phyloP scores from a whole-genome alignment of 2,329 filamentous ascomycete genomes.

The Acrocalymma vagum region DNA sequence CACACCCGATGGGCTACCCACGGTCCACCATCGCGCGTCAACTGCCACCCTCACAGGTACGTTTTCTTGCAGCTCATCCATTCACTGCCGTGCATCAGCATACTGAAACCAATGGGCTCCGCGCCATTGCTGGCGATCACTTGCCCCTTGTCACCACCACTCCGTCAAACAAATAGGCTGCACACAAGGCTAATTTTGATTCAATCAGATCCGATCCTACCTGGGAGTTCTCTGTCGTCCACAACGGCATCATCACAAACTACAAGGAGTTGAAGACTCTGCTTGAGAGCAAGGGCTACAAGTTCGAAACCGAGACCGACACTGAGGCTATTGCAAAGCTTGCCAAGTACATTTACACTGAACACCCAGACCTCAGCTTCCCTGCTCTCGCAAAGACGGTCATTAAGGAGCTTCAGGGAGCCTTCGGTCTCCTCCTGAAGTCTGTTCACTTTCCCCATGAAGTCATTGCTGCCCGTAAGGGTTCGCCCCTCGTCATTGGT shows the following conservation, averaged over 20 bases:
- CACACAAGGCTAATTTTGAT: slow-evolving; percentile 25
- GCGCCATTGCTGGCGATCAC: slow-evolving; percentile 12
- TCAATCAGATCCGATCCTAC: slow-evolving; percentile 80
- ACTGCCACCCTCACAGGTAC: slow-evolving; percentile 98
- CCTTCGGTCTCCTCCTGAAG: slow-evolving; percentile 96
- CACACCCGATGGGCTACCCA: slow-evolving; percentile 99
- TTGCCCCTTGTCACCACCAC: slow-evolving; percentile 13
- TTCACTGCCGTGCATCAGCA: slow-evolving; percentile 14
- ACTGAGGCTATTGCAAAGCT: slow-evolving; percentile 99
- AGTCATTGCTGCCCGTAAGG: slow-evolving; percentile 97
- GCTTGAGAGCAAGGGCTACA: slow-evolving; percentile 92
- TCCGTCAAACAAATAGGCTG: too few species aligned
- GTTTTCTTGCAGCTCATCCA: slow-evolving; percentile 56
- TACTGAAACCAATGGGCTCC: slow-evolving; percentile 17
- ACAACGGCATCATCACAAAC: slow-evolving; percentile 99
- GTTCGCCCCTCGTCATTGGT: slow-evolving; percentile 95
- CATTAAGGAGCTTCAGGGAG: slow-evolving; percentile 97
- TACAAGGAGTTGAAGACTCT: slow-evolving; percentile 99
- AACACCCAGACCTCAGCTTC: slow-evolving; percentile 93
- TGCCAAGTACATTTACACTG: slow-evolving; percentile 96
- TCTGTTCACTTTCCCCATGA: slow-evolving; percentile 98
- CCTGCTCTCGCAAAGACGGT: slow-evolving; percentile 96
- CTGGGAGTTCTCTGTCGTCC: slow-evolving; percentile 97
- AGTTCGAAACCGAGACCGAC: slow-evolving; percentile 98
- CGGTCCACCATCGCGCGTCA: slow-evolving; percentile 88